Evolutionary conservation across 495 filamentous ascomycete species (phyloP), one percentile per base, ranked within the genome.

Genomic region (Aspergillus indologenus): DNA sequence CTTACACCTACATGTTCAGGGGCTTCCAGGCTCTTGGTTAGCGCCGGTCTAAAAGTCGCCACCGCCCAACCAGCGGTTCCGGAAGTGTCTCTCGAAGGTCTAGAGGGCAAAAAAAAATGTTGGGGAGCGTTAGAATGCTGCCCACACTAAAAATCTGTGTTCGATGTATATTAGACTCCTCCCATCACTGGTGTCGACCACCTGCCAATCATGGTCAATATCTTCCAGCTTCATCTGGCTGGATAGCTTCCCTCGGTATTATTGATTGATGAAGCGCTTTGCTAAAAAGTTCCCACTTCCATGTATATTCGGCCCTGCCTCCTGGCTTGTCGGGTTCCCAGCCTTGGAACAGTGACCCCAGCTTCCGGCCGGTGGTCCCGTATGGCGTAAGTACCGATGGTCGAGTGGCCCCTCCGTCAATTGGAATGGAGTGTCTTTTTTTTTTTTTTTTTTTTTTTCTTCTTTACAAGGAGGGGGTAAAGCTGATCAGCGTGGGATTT

Each of bases 11-110:
- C 45, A 19, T 23, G 15, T 52, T 40, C 18, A 46, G n/a, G 46
- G 45, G 49, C 51, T 48, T 59, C 56, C 52, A 62, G 61, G 46
- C 56, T 44, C 51, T 54, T 20, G 20, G n/a, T 56, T 56, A 56
- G 56, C 56, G 47, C 52, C 34, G 34, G 29, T 51, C 48, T 31
- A 51, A 51, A 51, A 29, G 15, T 51, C 48, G 48, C 48, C 23
- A 34, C 52, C 51, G 46, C 29, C 61, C 61, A 62, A 62, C 61
- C 61, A 62, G 49, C 54, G 24, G 47, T 5, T 48, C 21, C 48
- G 19, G 18, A 51, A 29, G 24, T 51, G 48, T 31, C 22, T 29
- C 3, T 23, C 24, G 29, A 51, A 48, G 45, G 23, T 51, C 48
- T 51, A 51, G 22, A 51, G 23, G 48, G 17, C 23, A 20, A 31